Evolutionary conservation across 1,139 yeast species (phyloP).

Genomic region (Yamadazyma spencermartinsiae): DNA sequence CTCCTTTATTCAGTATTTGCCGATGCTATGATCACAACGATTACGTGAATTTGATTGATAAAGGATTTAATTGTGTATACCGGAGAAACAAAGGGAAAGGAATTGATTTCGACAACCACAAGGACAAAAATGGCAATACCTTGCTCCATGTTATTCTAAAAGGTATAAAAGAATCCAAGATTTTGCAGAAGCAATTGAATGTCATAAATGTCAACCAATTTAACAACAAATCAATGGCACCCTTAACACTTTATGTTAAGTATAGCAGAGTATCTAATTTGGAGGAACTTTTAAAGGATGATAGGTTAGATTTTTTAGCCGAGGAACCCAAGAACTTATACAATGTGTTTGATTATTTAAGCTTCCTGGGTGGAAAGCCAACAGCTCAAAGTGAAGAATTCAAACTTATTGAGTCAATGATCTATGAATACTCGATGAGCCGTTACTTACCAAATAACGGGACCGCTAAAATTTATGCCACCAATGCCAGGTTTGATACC

Average conservation of each 20-base stretch:
- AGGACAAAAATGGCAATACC: constrained; percentile 73
- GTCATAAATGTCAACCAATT: constrained; percentile 60
- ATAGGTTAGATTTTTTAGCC: constrained; percentile 42
- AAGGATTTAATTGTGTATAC: constrained; percentile 48
- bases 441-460: constrained; percentile 23
- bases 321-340: constrained; percentile 47
- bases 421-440: constrained; percentile 42
- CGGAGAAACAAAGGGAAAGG: constrained; percentile 33
- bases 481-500: constrained; percentile 39
- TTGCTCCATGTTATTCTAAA: constrained; percentile 67
- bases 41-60: constrained; percentile 51
- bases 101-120: constrained; percentile 58
- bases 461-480: constrained; percentile 21
- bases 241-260: constrained; percentile 69
- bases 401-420: constrained; percentile 37
- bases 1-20: constrained; percentile 76
- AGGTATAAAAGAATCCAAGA: constrained; percentile 39
- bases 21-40: constrained; percentile 79
- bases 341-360: constrained; percentile 43
- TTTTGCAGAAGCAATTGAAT: constrained; percentile 33
- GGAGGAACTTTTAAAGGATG: constrained; percentile 43
- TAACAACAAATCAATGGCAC: constrained; percentile 63
- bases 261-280: constrained; percentile 68
- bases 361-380: constrained; percentile 34
- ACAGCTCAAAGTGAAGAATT: constrained; percentile 30